These are phyloP conservation scores for Coniochaeta ligniaria DNA, from an alignment of 2,329 filamentous ascomycete genomes.

Conservation along the genomic window DNA sequence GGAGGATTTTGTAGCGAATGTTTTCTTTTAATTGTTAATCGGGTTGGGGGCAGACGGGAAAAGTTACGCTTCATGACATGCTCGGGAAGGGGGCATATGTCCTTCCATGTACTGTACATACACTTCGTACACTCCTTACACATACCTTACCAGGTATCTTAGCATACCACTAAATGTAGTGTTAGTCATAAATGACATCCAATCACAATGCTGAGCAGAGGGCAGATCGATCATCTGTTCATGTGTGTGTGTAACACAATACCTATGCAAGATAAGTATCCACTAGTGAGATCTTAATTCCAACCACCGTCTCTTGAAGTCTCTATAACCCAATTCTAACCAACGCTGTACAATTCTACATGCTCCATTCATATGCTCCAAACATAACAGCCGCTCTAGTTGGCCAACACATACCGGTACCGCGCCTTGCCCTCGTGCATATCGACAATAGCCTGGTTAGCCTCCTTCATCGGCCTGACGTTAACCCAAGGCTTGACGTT, in stretches of 20 bases:
- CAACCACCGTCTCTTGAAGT: neutral
- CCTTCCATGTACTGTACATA: neutral
- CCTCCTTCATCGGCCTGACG: slow-evolving; percentile 47
- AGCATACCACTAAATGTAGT: neutral
- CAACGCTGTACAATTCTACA: neutral
- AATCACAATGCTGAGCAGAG: neutral
- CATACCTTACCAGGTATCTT: neutral
- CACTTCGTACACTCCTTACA: neutral
- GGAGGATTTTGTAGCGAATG: neutral
- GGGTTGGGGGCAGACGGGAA: neutral
- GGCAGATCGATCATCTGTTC: too few species aligned
- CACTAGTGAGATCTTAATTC: neutral
- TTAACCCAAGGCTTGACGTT: slow-evolving; percentile 51
- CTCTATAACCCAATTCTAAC: neutral
- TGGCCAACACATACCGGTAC: slow-evolving; percentile 35
- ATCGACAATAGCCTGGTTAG: slow-evolving; percentile 49
- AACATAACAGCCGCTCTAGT: slow-evolving; percentile 13
- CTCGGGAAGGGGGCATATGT: neutral
- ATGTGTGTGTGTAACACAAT: neutral
- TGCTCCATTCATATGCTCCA: neutral
- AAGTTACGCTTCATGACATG: neutral
- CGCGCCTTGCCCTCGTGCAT: slow-evolving; percentile 48
- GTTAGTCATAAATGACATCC: neutral
- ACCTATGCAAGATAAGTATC: neutral
- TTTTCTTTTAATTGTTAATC: neutral